A percentile compares a stretch with the other conserved stretches of the same genome.
Evolutionary conservation across 2,329 filamentous ascomycete genomes (phyloP).

Genomic region (Drechslera avenae): DNA sequence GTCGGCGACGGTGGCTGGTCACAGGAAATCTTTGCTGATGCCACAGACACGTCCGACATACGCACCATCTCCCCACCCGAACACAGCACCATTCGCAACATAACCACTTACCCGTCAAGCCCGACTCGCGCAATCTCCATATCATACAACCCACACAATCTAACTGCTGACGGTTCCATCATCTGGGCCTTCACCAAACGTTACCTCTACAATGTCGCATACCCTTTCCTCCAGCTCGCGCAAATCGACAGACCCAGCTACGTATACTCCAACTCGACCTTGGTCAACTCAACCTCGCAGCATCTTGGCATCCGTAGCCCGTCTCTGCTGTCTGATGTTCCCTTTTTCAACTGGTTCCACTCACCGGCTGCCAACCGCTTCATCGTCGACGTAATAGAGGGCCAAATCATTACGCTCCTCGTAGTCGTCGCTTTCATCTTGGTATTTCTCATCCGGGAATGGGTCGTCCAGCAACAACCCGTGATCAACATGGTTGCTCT

Average conservation of each 20-base stretch:
- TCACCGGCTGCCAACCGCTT: conserved; percentile 76
- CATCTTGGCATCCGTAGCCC: conserved; percentile 33
- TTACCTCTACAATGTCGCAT: conserved; percentile 43
- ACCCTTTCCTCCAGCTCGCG: conserved; percentile 24
- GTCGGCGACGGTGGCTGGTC: conserved; percentile 78
- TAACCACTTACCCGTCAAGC: conserved; percentile 26
- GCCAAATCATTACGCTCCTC: conserved; percentile 88
- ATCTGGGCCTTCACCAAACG: conserved; percentile 55
- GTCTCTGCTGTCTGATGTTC: conserved; percentile 61
- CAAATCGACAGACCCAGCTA: conserved; percentile 25
- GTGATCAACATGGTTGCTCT: conserved; percentile 75
- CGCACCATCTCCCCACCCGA: conserved; percentile 12
- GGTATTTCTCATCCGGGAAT: conserved; percentile 95
- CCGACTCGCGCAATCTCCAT: conserved; percentile 44
- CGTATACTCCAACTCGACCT: conserved; percentile 35
- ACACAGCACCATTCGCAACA: conserved; percentile 27
- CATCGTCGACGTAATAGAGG: conserved; percentile 83
- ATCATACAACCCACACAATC: conserved; percentile 49
- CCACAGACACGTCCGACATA: conserved; percentile 7
- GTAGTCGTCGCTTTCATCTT: conserved; percentile 94
- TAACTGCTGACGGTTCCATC: conserved; percentile 50
- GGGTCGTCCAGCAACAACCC: conserved; percentile 97
- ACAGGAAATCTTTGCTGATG: conserved; percentile 45
- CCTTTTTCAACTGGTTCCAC: conserved; percentile 56
- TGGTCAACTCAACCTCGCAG: conserved; percentile 35